Evolutionary conservation across 768 basidiomycete genomes (phyloP), one percentile per base, ranked within the genome.

Genomic region (Candolleomyces eurysporus): DNA sequence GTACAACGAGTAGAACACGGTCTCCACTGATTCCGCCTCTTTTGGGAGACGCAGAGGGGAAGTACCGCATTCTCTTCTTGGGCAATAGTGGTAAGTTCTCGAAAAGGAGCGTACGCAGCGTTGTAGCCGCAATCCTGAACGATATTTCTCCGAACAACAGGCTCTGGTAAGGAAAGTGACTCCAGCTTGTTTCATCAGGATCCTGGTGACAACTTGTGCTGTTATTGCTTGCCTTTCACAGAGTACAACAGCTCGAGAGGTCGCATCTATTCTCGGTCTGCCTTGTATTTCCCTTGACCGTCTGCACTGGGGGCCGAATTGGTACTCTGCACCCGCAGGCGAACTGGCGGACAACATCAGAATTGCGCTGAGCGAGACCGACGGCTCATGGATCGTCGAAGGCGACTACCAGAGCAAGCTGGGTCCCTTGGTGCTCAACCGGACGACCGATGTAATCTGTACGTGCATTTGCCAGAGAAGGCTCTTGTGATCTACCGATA

Each of bases 361-460:
- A 1, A 61, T 59, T 0, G 67, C 67, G 9, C 63, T 82, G 16
- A 70, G 66, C 11, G 58, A 71, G 30, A 61, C 56, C 39, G 70
- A 71, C 16, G 63, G 70, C 17, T 84, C 83, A 1, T 87, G 85
- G 85, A 75, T 86, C 7, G 69, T 82, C 1, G 85, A 87, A 46
- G 86, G 86, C 5, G 71, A 78, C 54, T 86, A 80, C 64, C 36
- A 16, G 0, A 55, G 16, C 0, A 66, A 51, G 32, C 63, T 75
- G 13, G 79, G 74, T 1, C 63, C 61, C 3, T 58, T 83, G 2
- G 68, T 82, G 5, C 63, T 69, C 0, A 72, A 79, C 4, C 68
- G 68, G 21, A 71, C 79, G 14, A 85, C 84, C 4, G 84, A 86
- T 66, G 66, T 82, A 8, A 78, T 87, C 21, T 87, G 85, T 86